Base-by-base conservation (phyloP, 768 basidiomycete genomes). In the Crassisporium funariophilum region DNA sequence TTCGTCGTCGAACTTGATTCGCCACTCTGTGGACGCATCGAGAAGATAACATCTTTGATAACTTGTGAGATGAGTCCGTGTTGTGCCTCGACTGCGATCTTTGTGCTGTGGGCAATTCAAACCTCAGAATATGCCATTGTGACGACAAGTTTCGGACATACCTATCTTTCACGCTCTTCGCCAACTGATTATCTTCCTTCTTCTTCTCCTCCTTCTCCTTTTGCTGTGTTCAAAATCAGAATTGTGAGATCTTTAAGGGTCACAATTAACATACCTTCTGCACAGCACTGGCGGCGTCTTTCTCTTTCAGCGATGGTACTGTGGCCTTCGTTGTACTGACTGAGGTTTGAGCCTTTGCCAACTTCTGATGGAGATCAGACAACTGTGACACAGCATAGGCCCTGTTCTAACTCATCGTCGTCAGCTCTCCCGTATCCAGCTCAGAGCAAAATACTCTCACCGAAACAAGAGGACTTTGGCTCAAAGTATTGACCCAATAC, bases 401-500 rank as follows among this genome's bases (percentile, higher is more conserved):
- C 29, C 93, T 87, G 58, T 97, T 98, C 95, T 99, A 56, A 15
- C 2, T 20, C 2, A 20, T 36, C 27, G 24, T 3, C 35, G 48
- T 4, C 23, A 44, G 27, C 31, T 11, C 4, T 33, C 23, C 43
- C 23, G 3, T 29, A 10, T 13, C 6, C 23, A 17, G 2, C 31
- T 20, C 35, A 10, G 5, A 39, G 5, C 43, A 29, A 44, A 35
- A 23, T 7, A n/a, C 22, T 65, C 84, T 22, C 47, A 98, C 95
- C 16, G 93, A 93, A 41, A 98, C 88, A 38, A 98, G 66, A 4
- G 94, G 88, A 60, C 91, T 95, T 61, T 92, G 91, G 57, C 90
- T 92, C 29, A 99, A 75, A 2, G 97, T 99, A 58, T 94, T 94
- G 19, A 97, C 92, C 97, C 97, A 99, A 59, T 99, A 99, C 69